These are phyloP conservation scores for Cladosporium sp. DNA, from an alignment of 2,329 filamentous ascomycete species.

Conservation along the genomic window DNA sequence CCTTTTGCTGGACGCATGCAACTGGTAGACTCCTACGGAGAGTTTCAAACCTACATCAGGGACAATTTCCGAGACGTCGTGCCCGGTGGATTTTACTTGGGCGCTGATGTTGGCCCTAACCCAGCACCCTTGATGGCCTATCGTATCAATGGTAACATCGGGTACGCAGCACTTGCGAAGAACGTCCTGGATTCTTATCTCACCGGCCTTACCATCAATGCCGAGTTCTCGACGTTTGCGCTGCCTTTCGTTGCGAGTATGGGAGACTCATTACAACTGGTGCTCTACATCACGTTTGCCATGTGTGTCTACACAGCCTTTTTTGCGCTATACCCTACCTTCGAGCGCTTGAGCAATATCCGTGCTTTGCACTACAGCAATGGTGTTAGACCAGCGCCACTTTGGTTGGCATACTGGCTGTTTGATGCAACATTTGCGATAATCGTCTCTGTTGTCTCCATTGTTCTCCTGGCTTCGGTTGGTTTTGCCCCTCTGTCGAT, in stretches of 20 bases:
- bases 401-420: constrained; percentile 74
- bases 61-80: constrained; percentile 61
- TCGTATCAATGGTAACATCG: constrained; percentile 56
- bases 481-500: not conserved
- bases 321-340: constrained; percentile 77
- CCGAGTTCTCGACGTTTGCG: constrained; percentile 67
- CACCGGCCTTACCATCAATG: constrained; percentile 62
- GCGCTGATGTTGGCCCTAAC: constrained; percentile 43
- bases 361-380: constrained; percentile 83
- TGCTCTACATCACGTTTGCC: constrained; percentile 72
- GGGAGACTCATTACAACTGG: constrained; percentile 69
- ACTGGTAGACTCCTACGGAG: constrained; percentile 53
- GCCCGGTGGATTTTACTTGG: constrained; percentile 69
- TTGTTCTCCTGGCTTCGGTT: constrained; percentile 61
- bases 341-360: constrained; percentile 71
- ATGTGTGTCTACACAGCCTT: constrained; percentile 76
- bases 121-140: constrained; percentile 60
- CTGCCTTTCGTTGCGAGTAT: constrained; percentile 62
- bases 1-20: constrained; percentile 38
- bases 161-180: constrained; percentile 67
- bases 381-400: constrained; percentile 69
- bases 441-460: constrained; percentile 57
- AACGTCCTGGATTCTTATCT: constrained; percentile 82
- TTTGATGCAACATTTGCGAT: constrained; percentile 75
- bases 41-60: constrained; percentile 63